These are phyloP conservation scores for Leccinum fibrillosum DNA, from an alignment of 768 basidiomycete species.

Conservation along the genomic window DNA sequence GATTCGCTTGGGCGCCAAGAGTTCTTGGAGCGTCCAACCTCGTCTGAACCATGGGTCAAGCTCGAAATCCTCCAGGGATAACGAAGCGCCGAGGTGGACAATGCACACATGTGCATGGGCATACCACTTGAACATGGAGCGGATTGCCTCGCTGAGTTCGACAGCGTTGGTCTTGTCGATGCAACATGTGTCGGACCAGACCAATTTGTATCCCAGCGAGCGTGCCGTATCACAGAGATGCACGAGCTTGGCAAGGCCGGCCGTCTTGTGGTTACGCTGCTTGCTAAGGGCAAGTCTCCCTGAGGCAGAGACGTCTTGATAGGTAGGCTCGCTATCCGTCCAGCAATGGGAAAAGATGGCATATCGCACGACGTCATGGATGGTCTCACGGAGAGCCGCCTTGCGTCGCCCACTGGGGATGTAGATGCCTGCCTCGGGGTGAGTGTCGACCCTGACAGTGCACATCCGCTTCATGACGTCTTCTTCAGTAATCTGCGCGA, in stretches of 20 bases:
- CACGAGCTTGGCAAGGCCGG: conserved; percentile 16
- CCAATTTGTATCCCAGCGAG: conserved; percentile 14
- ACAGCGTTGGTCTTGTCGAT: conserved; percentile 23
- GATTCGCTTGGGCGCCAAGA: conserved; percentile 25
- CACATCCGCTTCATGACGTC: conserved; percentile 6
- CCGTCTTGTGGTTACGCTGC: background rate
- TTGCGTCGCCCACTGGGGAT: conserved; percentile 1
- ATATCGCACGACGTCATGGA: conserved; percentile 19
- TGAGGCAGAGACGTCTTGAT: conserved; percentile 13
- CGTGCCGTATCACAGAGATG: conserved; percentile 22
- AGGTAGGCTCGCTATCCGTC: conserved; percentile 20
- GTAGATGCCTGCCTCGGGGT: conserved; percentile 17
- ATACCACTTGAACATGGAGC: conserved; percentile 33
- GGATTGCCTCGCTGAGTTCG: conserved; percentile 30
- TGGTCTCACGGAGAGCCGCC: conserved; percentile 15
- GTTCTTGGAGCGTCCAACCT: conserved; percentile 26
- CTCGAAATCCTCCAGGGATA: conserved; percentile 10
- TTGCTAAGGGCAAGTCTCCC: background rate
- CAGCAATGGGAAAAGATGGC: conserved; percentile 28
- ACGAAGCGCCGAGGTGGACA: conserved; percentile 20
- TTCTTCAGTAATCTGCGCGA: conserved; percentile 17
- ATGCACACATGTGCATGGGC: conserved; percentile 27
- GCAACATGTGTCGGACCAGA: conserved; percentile 33
- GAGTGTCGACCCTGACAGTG: background rate
- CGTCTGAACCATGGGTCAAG: conserved; percentile 26